phyloP scores from a whole-genome alignment of 78 protist species.

The Dictyostelium citrinum region DNA sequence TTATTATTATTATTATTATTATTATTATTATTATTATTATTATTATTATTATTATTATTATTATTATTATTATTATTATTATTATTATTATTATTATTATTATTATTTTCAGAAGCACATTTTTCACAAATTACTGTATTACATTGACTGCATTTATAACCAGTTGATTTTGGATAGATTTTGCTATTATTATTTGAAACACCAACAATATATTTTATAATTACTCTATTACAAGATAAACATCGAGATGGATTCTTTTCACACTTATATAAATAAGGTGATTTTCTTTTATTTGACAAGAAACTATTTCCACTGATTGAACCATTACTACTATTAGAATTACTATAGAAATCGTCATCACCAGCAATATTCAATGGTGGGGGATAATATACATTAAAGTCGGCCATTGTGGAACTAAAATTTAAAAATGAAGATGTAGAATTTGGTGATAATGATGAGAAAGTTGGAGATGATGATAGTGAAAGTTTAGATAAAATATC shows the following conservation, averaged over 20 bases:
- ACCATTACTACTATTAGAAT: neutral
- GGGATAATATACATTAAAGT: constrained; percentile 9
- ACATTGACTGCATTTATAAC: neutral
- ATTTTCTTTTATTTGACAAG: neutral
- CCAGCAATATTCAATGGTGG: constrained; percentile 5
- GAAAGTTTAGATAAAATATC: neutral
- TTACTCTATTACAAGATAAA: constrained; percentile 9
- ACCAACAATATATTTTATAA: constrained; percentile 11
- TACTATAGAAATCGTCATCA: neutral
- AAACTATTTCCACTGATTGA: neutral
- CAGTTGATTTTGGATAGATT: neutral
- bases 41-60: too few species aligned
- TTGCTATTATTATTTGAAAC: neutral
- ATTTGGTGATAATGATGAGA: neutral
- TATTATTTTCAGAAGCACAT: neutral
- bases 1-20: neutral
- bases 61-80: neutral
- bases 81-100: neutral
- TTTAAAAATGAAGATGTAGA: neutral
- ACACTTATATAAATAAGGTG: neutral
- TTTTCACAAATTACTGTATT: neutral
- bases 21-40: too few species aligned
- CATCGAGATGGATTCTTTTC: neutral
- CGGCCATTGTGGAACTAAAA: neutral
- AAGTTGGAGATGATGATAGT: neutral